Conservation (phyloP, 345 rosid species). For the Balakata baccata region DNA sequence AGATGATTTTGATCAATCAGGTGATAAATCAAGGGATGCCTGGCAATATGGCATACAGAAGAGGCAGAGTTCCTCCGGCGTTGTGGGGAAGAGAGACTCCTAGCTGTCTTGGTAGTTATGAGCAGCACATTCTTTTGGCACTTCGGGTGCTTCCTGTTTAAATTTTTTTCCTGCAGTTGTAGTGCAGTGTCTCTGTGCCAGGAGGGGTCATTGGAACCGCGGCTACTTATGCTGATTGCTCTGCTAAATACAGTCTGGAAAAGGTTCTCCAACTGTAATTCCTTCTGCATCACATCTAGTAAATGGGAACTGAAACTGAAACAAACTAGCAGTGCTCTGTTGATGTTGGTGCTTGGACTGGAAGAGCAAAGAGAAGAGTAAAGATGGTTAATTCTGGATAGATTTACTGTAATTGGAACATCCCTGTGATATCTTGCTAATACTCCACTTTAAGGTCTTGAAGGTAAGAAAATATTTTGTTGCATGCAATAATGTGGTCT, state of each 20-base stretch:
- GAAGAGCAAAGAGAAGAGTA: background rate
- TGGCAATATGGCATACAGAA: conserved; percentile 70
- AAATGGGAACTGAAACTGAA: conserved; percentile 1
- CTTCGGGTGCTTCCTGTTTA: background rate
- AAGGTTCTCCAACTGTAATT: background rate
- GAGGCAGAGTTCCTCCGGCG: conserved; percentile 33
- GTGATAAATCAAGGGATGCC: conserved; percentile 65
- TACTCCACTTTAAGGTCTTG: conserved; percentile 20
- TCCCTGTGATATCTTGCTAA: background rate
- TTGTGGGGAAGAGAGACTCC: conserved; percentile 50
- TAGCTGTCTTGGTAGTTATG: conserved; percentile 19
- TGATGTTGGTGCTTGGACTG: background rate
- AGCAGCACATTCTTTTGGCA: background rate
- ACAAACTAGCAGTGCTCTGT: background rate
- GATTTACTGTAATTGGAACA: background rate
- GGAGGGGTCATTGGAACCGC: conserved; percentile 14
- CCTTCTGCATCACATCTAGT: conserved; percentile 12
- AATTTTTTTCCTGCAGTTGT: background rate
- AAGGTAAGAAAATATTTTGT: conserved; percentile 24
- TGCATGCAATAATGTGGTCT: background rate
- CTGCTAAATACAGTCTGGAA: conserved; percentile 4
- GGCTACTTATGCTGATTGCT: conserved; percentile 4
- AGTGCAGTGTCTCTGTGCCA: conserved; percentile 12
- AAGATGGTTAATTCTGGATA: conserved; percentile 12
- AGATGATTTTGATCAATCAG: conserved; percentile 61